A percentile compares a stretch with the other conserved stretches of the same genome.
Conservation (phyloP, 768 basidiomycete genomes). For the Trametes villosa region DNA sequence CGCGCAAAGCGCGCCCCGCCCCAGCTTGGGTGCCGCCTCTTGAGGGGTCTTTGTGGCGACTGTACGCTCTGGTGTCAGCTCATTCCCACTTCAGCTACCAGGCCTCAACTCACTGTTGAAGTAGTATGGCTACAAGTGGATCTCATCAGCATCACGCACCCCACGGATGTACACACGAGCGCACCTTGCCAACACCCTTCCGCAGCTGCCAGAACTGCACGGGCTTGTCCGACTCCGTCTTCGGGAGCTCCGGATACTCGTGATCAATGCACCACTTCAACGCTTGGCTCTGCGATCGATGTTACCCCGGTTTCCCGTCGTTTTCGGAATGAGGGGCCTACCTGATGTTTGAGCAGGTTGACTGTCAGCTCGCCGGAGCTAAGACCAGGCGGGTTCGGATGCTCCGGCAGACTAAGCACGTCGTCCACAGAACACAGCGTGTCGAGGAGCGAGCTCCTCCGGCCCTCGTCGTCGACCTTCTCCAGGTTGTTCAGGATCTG, state of each 20-base stretch:
- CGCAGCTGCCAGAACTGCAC: constrained; percentile 90
- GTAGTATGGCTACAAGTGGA: constrained; percentile 38
- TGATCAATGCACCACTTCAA: constrained; percentile 83
- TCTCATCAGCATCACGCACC: neutral
- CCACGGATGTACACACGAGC: constrained; percentile 5
- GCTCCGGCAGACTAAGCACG: constrained; percentile 68
- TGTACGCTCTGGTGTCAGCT: constrained; percentile 28
- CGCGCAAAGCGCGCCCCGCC: constrained; percentile 84
- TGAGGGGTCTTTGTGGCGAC: constrained; percentile 86
- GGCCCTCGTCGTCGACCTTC: constrained; percentile 77
- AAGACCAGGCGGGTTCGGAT: constrained; percentile 74
- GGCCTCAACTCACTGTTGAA: constrained; percentile 37
- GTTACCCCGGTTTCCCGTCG: neutral
- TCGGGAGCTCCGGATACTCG: constrained; percentile 80
- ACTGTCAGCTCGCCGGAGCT: constrained; percentile 68
- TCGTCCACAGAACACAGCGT: constrained; percentile 70
- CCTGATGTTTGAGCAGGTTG: constrained; percentile 85
- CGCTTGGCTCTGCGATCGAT: constrained; percentile 66
- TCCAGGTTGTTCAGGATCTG: constrained; percentile 69
- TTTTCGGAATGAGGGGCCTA: constrained; percentile 30
- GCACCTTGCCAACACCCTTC: constrained; percentile 58
- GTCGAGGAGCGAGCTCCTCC: constrained; percentile 73
- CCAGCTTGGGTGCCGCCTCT: constrained; percentile 61
- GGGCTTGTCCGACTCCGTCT: constrained; percentile 64
- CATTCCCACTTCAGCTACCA: neutral